A percentile compares a stretch with the other conserved stretches of the same genome.
Evolutionary conservation across 2,329 filamentous ascomycete species (phyloP).

Genomic region (Fusarium sambucinum): DNA sequence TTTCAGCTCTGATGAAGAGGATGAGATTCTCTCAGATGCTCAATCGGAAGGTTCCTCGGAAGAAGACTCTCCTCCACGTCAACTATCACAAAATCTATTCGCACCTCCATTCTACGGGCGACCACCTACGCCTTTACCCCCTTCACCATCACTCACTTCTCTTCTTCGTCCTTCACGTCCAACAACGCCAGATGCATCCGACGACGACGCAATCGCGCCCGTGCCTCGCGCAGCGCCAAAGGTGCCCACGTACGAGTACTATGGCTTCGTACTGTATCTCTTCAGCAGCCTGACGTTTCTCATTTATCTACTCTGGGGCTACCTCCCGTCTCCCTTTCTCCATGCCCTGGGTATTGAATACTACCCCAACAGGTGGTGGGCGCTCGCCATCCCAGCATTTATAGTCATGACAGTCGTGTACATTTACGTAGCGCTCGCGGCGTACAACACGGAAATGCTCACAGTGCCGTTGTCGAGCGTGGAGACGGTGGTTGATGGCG

Average conservation of each 20-base stretch:
- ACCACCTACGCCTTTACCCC: constrained; percentile 93
- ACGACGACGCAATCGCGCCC: constrained; percentile 87
- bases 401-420: constrained; percentile 89
- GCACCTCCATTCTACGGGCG: constrained; percentile 95
- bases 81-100: constrained; percentile 67
- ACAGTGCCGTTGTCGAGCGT: constrained; percentile 83
- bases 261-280: constrained; percentile 96
- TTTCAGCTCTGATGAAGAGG: constrained; percentile 53
- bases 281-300: constrained; percentile 86
- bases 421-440: constrained; percentile 91
- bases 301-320: constrained; percentile 82
- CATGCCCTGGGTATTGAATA: constrained; percentile 95
- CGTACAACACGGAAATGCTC: constrained; percentile 90
- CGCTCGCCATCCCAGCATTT: constrained; percentile 89
- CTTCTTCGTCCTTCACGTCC: constrained; percentile 91
- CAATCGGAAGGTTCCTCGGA: constrained; percentile 52
- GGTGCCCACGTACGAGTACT: constrained; percentile 99
- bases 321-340: constrained; percentile 90
- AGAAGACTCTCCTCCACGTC: constrained; percentile 56
- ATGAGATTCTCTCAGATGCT: constrained; percentile 54
- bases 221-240: constrained; percentile 89
- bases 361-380: constrained; percentile 99
- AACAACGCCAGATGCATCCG: constrained; percentile 91
- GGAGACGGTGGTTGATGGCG: constrained; percentile 92
- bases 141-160: constrained; percentile 91